Percentiles rank a stretch among this genome's conserved stretches.
phyloP scores from a whole-genome alignment of 2,329 filamentous ascomycete genomes.

The Trichoderma asperellum region DNA sequence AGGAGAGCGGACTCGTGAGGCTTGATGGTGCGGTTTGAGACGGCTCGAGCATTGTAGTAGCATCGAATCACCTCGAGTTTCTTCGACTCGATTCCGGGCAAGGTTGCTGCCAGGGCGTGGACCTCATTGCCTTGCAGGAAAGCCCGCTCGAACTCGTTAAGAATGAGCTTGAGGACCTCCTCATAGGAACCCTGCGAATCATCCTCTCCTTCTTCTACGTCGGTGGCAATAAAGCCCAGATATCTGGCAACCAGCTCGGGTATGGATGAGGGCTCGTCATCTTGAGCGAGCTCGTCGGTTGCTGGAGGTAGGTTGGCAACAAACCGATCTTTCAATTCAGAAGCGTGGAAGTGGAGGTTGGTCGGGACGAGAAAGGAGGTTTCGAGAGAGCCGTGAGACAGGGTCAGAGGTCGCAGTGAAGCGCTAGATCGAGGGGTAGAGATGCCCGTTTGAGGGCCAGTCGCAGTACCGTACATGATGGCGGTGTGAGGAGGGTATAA shows the following conservation, averaged over 20 bases:
- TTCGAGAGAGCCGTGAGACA: constrained; percentile 93
- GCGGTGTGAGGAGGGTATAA: constrained; percentile 36
- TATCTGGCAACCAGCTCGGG: constrained; percentile 92
- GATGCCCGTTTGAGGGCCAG: constrained; percentile 90
- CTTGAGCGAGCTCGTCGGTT: constrained; percentile 95
- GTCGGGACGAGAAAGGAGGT: constrained; percentile 95
- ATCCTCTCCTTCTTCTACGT: constrained; percentile 92
- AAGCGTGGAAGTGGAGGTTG: constrained; percentile 92
- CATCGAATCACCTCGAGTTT: constrained; percentile 86
- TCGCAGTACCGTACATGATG: constrained; percentile 84
- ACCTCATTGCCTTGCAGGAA: constrained; percentile 96
- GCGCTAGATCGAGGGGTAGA: constrained; percentile 93
- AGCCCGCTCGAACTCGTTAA: constrained; percentile 95
- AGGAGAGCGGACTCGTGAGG: constrained; percentile 92
- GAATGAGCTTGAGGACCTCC: constrained; percentile 86
- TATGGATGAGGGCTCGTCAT: constrained; percentile 97
- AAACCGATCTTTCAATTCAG: constrained; percentile 91
- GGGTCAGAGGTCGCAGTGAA: constrained; percentile 86
- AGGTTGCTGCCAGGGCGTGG: constrained; percentile 80
- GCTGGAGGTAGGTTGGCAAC: constrained; percentile 80
- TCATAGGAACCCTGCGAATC: constrained; percentile 85
- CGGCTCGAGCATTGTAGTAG: constrained; percentile 88
- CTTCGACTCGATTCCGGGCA: constrained; percentile 91
- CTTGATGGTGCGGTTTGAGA: constrained; percentile 83
- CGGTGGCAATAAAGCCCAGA: constrained; percentile 83